Base-by-base conservation (phyloP, 371 early-diverging fungal genomes). In the Mortierella sp. region DNA sequence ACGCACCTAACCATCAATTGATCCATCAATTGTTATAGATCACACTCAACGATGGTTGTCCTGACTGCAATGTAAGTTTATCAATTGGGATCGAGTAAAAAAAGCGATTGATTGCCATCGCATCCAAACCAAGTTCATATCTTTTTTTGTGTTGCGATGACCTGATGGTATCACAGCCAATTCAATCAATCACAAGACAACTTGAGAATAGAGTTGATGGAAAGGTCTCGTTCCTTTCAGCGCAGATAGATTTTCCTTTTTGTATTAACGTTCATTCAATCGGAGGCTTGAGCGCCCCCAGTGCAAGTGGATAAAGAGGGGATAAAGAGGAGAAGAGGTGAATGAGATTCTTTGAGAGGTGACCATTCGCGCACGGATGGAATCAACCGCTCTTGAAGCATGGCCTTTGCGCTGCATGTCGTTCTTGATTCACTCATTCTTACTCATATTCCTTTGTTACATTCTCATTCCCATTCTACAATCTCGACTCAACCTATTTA, bases 21-120 rank as follows among this genome's bases (percentile, higher is more conserved):
- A 55, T 55, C 5, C 11, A 55, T 55, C 26, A n/a, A 35, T 59
- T 35, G 4, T 35, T 14, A 20, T 22, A 75, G 75, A 69, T 65
- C 12, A 37, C 64, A 39, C 61, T 75, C 45, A 75, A 62, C 43
- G 75, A 75, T 37, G 75, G 75, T 5, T 75, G 75, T 39, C 75
- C 75, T 54, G 75, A 75, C 47, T 75, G 75, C 66, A 66, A 69
- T 39, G 75, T 75, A 68, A 69, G 75, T 69, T 16, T 39, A 39
- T 28, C 10, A 3, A 59, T 30, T 55, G 55, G 11, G 24, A 14
- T 2, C 3, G 18, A 55, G 10, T 5, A 51, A 51, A 6, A 9
- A n/a, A n/a, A 9, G 51, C 51, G n/a, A n/a, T n/a, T 18, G 18
- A 51, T 51, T 51, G 9, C 3, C 18, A 47, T 47, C 39, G 39